phyloP scores from a whole-genome alignment of 306 rosid genomes.

The Ammopiptanthus mongolicus region DNA sequence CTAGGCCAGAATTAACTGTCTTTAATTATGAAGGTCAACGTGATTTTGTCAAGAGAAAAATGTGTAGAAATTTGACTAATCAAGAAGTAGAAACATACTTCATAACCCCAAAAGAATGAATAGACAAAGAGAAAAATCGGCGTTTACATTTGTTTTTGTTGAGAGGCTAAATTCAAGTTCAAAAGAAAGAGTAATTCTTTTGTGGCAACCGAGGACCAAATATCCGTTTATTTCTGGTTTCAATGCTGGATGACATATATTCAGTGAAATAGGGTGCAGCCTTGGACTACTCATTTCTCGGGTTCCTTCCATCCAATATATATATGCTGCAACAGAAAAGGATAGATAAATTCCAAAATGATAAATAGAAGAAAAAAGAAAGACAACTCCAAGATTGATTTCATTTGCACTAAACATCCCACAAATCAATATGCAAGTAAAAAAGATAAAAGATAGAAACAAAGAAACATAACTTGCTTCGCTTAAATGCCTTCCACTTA shows the following conservation, averaged over 20 bases:
- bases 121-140: background rate
- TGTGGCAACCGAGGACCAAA: background rate
- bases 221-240: background rate
- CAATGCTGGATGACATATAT: background rate
- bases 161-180: background rate
- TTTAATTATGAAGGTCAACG: background rate
- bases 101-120: too few relatives aligned
- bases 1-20: too few relatives aligned
- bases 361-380: background rate
- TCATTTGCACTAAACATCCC: background rate
- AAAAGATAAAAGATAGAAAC: background rate
- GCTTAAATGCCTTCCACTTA: background rate
- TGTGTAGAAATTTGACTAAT: background rate
- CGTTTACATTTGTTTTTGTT: background rate
- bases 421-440: background rate
- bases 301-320: background rate
- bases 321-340: background rate
- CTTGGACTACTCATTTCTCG: background rate
- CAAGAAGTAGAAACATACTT: background rate
- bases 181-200: background rate
- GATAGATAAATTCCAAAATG: background rate
- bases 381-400: background rate
- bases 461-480: constrained; percentile 3
- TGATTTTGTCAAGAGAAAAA: background rate
- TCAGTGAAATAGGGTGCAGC: background rate